Conservation (phyloP, 805 yeast species). For the Isabelozyma gotoi region DNA sequence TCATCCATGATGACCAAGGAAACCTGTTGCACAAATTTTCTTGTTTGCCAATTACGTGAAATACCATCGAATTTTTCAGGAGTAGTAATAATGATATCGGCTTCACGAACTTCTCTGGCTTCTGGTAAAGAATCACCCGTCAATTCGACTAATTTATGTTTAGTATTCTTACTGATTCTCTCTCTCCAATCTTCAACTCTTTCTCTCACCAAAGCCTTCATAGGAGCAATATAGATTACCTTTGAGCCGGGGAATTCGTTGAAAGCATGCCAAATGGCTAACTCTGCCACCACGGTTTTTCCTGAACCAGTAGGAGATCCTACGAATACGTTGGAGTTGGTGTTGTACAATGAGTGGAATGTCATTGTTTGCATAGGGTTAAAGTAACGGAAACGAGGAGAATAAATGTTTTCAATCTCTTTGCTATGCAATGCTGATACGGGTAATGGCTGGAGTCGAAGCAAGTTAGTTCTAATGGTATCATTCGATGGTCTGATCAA, state of each 20-base stretch:
- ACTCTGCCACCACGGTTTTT: constrained; percentile 93
- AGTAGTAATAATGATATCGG: constrained; percentile 77
- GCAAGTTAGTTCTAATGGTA: constrained; percentile 76
- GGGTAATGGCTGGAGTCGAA: constrained; percentile 85
- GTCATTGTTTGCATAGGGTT: constrained; percentile 99
- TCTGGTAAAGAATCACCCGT: constrained; percentile 85
- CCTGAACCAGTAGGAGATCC: constrained; percentile 99
- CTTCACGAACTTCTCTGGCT: constrained; percentile 60
- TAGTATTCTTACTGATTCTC: constrained; percentile 48
- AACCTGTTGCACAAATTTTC: constrained; percentile 72
- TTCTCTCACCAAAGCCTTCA: constrained; percentile 84
- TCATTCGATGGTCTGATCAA: constrained; percentile 86
- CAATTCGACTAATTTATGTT: constrained; percentile 63
- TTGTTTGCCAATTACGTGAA: constrained; percentile 80
- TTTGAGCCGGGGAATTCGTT: constrained; percentile 76
- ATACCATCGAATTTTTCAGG: constrained; percentile 90
- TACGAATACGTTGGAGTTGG: constrained; percentile 76
- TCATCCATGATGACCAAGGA: constrained; percentile 84
- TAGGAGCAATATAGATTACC: constrained; percentile 83
- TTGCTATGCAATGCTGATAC: constrained; percentile 72
- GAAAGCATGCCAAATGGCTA: constrained; percentile 97
- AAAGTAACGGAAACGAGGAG: constrained; percentile 72
- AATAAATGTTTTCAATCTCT: constrained; percentile 67
- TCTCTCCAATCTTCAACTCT: constrained; percentile 79
- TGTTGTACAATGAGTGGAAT: constrained; percentile 83